These are phyloP conservation scores for Arthrobotrys iridis DNA, from an alignment of 2,329 filamentous ascomycete species.

Conservation along the genomic window DNA sequence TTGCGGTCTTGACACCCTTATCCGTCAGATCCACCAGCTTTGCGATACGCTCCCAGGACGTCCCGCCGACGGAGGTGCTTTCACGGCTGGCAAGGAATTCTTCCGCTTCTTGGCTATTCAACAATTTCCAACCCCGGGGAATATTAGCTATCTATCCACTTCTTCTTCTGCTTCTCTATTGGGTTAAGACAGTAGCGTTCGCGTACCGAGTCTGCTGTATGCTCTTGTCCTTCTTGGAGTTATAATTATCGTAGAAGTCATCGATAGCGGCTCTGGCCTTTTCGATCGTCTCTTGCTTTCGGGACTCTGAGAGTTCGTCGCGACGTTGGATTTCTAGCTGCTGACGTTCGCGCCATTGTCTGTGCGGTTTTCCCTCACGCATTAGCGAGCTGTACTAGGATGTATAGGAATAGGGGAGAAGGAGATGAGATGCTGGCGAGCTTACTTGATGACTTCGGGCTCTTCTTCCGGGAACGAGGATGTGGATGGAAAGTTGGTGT, in stretches of 20 bases:
- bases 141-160: too few relatives aligned
- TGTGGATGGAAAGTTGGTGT: constrained; percentile 61
- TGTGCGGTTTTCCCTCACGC: constrained; percentile 59
- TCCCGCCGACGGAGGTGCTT: constrained; percentile 92
- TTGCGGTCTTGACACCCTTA: constrained; percentile 84
- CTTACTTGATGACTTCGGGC: constrained; percentile 79
- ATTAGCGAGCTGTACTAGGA: not conserved
- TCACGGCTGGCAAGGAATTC: constrained; percentile 89
- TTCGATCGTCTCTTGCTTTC: constrained; percentile 85
- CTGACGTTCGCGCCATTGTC: constrained; percentile 89
- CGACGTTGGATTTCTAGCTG: constrained; percentile 84
- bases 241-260: constrained; percentile 99
- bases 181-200: not conserved
- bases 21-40: constrained; percentile 98
- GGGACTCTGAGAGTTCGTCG: constrained; percentile 80
- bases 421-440: not conserved
- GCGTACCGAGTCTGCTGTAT: constrained; percentile 76
- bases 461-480: constrained; percentile 77
- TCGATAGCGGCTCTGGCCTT: constrained; percentile 95
- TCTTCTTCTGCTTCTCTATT: too few relatives aligned
- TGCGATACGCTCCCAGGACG: constrained; percentile 97
- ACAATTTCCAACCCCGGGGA: too few relatives aligned
- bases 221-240: constrained; percentile 94
- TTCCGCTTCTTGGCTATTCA: constrained; percentile 83
- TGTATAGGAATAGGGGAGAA: not conserved